Percentiles rank a stretch among this genome's conserved stretches.
phyloP scores from a whole-genome alignment of 2,329 filamentous ascomycete species.

The Cladophialophora chaetospira region DNA sequence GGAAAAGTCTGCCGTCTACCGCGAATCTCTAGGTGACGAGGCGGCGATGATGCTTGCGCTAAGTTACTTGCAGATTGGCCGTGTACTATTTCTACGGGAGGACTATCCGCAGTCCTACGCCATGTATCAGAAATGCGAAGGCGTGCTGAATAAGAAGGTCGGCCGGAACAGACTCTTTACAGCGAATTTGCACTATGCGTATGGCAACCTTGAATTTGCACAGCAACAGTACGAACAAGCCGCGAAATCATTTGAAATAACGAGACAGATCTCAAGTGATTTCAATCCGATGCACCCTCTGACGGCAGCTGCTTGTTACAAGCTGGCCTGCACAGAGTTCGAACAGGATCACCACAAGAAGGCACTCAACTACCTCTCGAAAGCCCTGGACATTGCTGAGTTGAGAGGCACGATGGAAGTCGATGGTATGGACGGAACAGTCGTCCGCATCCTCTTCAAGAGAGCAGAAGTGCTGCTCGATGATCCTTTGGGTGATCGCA shows the following conservation, averaged over 20 bases:
- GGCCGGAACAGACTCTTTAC: conserved; percentile 5
- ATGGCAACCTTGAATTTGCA: conserved; percentile 14
- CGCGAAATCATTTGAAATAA: not conserved
- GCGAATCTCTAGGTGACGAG: conserved; percentile 7
- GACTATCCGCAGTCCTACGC: conserved; percentile 1
- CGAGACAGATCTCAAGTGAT: conserved; percentile 5
- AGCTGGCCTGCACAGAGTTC: conserved; percentile 13
- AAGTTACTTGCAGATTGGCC: conserved; percentile 14
- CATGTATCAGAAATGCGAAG: conserved; percentile 15
- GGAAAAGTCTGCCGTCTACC: not conserved
- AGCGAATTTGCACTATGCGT: conserved; percentile 10
- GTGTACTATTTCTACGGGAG: conserved; percentile 2
- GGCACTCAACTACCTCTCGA: conserved; percentile 8
- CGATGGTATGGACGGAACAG: conserved; percentile 9
- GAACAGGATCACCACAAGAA: conserved; percentile 13
- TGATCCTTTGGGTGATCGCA: conserved; percentile 10
- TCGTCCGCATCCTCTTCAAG: conserved; percentile 17
- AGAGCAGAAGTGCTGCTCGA: conserved; percentile 16
- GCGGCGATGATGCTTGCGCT: conserved; percentile 1
- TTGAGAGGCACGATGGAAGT: not conserved
- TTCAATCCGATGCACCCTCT: conserved; percentile 14
- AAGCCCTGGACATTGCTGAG: conserved; percentile 14
- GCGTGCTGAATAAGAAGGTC: conserved; percentile 13
- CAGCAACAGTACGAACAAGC: conserved; percentile 3
- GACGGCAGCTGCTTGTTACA: conserved; percentile 15